Conservation (phyloP, 2,329 filamentous ascomycete genomes). For the Sporothrix variecibatus region DNA sequence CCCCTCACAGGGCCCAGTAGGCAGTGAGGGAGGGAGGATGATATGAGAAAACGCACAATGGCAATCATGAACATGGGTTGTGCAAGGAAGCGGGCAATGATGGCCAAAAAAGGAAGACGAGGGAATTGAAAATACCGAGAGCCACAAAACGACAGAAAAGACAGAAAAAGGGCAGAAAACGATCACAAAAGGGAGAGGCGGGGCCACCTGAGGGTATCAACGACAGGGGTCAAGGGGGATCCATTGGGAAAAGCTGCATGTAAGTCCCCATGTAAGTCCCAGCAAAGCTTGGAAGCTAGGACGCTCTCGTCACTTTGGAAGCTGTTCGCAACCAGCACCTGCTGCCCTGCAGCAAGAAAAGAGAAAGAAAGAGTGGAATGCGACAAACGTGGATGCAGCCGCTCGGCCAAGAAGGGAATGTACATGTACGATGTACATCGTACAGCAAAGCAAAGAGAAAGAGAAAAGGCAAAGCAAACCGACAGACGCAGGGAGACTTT, state of each 20-base stretch:
- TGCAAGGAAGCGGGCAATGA: neutral
- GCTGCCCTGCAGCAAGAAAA: neutral
- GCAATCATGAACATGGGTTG: slow-evolving; percentile 7
- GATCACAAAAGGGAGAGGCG: slow-evolving; percentile 8
- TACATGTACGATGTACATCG: neutral
- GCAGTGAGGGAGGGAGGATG: neutral
- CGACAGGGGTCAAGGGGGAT: slow-evolving; percentile 6
- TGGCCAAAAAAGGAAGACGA: neutral
- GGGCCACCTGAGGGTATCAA: neutral
- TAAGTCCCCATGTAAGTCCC: slow-evolving; percentile 6
- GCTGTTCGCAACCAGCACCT: neutral
- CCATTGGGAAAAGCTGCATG: slow-evolving; percentile 3
- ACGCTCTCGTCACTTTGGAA: slow-evolving; percentile 1
- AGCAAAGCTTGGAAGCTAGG: slow-evolving; percentile 9
- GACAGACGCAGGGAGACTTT: slow-evolving; percentile 12
- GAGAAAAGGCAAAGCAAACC: neutral
- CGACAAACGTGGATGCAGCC: neutral
- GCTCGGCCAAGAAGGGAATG: slow-evolving; percentile 3
- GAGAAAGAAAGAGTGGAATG: neutral
- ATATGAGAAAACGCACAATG: neutral
- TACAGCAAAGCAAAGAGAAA: neutral
- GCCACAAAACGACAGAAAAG: neutral
- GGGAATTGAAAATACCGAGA: neutral
- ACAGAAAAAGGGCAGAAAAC: neutral
- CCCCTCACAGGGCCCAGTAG: neutral